Evolutionary conservation across 169 alveolate species (phyloP), one percentile per base, ranked within the genome.

Genomic region (Babesia ovata): DNA sequence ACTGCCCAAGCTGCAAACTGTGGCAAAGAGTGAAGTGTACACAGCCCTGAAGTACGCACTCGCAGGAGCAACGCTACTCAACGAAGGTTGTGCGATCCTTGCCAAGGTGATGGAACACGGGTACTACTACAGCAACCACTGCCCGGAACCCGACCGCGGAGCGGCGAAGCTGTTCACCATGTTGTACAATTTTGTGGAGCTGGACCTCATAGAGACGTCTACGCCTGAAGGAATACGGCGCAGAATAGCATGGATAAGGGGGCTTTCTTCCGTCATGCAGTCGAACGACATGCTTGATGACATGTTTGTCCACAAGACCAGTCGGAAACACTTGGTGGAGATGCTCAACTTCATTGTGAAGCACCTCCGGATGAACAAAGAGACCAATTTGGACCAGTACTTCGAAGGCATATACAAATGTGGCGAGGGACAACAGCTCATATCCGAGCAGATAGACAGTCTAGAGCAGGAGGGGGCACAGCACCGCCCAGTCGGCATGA

Each of bases 341-440:
- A 54, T 67, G 45, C 54, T 67, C 57, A 46, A 50, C 36, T 67
- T 53, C 42, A 33, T 21, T 2, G 63, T 67, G 19, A 67, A 54
- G n/a, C 46, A 59, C 22, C 42, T 29, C 29, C 0, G 44, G 12
- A 53, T 50, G 65, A 28, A 21, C 53, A 67, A 53, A 29, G 76
- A 54, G 13, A 29, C 7, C 44, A 22, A 42, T 13, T 22, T 67
- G 44, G 76, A 67, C 66, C 56, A 29, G 14, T 67, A 26, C 57
- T 67, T 67, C 66, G 76, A 67, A 12, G 66, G 66, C 16, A 33
- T 54, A 33, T 67, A 67, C 58, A 67, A 54, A 16, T 53, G 58
- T 48, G 76, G 76, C 26, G 56, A 67, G 19, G 76, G 76, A 2
- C 76, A 67, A n/a, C 76, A 67, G 65, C 76, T 67, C 13, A 42